These are phyloP conservation scores for Macroventuria anomochaeta DNA, from an alignment of 2,329 filamentous ascomycete genomes.

Conservation along the genomic window DNA sequence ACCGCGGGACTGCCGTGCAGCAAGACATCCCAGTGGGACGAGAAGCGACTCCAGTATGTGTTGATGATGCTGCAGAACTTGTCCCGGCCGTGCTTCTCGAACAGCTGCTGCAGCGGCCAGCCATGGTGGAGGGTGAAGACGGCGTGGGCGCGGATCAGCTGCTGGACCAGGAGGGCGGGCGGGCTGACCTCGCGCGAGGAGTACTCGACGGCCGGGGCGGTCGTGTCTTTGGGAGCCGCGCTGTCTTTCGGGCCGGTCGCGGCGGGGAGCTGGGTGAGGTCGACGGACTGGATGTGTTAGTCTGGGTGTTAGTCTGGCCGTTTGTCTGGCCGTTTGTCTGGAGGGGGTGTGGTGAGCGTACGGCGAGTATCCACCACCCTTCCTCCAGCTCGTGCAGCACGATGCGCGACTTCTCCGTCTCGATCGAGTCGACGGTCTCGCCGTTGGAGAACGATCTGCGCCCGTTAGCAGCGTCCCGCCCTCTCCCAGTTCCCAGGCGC, in stretches of 20 bases:
- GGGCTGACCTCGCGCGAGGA: conserved; percentile 91
- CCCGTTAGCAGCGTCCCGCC: conserved; percentile 48
- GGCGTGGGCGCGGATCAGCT: conserved; percentile 81
- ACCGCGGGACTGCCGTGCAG: conserved; percentile 87
- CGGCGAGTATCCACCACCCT: conserved; percentile 95
- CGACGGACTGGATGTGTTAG: conserved; percentile 67
- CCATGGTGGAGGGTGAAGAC: conserved; percentile 90
- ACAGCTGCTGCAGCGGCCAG: conserved; percentile 73
- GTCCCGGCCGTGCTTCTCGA: conserved; percentile 66
- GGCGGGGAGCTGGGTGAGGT: conserved; percentile 75
- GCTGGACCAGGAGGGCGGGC: conserved; percentile 75
- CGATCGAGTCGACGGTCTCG: conserved; percentile 79
- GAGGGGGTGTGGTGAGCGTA: no score
- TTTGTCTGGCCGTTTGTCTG: no score
- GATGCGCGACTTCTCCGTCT: conserved; percentile 87
- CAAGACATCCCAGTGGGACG: conserved; percentile 80
- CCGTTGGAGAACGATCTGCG: conserved; percentile 70
- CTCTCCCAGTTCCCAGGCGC: no score
- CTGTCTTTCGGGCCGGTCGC: conserved; percentile 41
- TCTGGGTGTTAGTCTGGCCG: no score
- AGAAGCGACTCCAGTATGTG: conserved; percentile 79
- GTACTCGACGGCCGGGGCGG: conserved; percentile 69
- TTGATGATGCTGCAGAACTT: conserved; percentile 76
- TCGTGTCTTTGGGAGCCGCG: no score
- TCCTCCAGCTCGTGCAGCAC: conserved; percentile 85